Evolutionary conservation across 2,329 filamentous ascomycete genomes (phyloP).

Genomic region (Colletotrichum falcatum): DNA sequence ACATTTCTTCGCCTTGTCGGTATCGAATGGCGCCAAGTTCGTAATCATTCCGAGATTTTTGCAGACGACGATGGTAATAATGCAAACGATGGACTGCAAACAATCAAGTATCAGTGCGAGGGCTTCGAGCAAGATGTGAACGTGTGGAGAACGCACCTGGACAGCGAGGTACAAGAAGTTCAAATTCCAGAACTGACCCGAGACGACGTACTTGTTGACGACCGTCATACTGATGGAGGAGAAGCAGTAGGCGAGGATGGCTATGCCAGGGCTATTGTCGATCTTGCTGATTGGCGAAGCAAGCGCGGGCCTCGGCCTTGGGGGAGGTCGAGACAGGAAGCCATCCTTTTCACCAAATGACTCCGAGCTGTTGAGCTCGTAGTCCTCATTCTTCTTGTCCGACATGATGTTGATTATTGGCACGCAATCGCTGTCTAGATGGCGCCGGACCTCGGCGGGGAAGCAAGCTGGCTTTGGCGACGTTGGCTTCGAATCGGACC

Average conservation of each 20-base stretch:
- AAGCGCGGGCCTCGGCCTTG: constrained; percentile 46
- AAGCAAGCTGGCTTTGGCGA: constrained; percentile 15
- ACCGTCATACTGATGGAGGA: constrained; percentile 99
- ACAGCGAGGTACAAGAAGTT: constrained; percentile 95
- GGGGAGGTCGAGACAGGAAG: constrained; percentile 60
- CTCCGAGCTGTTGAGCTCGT: constrained; percentile 77
- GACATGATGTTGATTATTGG: constrained; percentile 67
- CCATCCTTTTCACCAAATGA: constrained; percentile 64
- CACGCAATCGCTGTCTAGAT: background rate
- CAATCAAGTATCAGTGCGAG: constrained; percentile 4
- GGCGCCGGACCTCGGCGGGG: constrained; percentile 50
- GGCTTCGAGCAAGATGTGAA: constrained; percentile 3
- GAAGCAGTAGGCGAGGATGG: constrained; percentile 90
- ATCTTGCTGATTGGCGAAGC: constrained; percentile 59
- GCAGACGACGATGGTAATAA: constrained; percentile 83
- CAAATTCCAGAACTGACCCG: constrained; percentile 90
- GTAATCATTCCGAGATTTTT: constrained; percentile 86
- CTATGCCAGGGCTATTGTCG: constrained; percentile 81
- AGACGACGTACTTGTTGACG: constrained; percentile 99
- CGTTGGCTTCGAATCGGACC: background rate
- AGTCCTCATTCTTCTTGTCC: constrained; percentile 91
- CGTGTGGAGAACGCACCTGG: constrained; percentile 74
- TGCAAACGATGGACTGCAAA: constrained; percentile 85
- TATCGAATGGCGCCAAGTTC: constrained; percentile 84
- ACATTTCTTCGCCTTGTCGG: constrained; percentile 94